Evolutionary conservation across 495 filamentous ascomycete species (phyloP), one percentile per base, ranked within the genome.

Genomic region (Aspergillus egyptiacus): DNA sequence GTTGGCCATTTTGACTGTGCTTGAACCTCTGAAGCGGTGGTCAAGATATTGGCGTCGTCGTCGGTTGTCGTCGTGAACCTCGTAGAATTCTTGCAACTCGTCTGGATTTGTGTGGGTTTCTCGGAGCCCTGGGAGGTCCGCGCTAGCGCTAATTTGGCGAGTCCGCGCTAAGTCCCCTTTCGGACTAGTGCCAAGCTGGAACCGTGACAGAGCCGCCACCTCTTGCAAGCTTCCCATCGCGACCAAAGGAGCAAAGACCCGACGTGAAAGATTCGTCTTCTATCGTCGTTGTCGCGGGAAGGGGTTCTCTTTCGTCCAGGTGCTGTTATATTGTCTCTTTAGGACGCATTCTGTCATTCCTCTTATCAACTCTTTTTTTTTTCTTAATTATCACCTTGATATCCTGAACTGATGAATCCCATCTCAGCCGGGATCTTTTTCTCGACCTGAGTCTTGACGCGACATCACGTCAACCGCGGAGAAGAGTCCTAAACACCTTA

Each of bases 1-100:
- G 67, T 79, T 81, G 64, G 74, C 61, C 82, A 85, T 86, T 69
- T 69, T 79, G 74, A 68, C 69, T 68, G 69, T 73, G 60, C 59
- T 70, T 71, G 67, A 66, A 65, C 62, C 65, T 72, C 55, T 60
- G 58, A 51, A 57, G 50, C 55, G 60, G 55, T 69, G 63, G 63
- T 71, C 68, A 71, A 66, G 65, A 62, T 63, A 55, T 62, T 54
- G 60, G 70, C 77, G 80, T 52, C 39, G 55, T 79, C 76, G 68
- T 79, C 76, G 75, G 68, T 76, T 75, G 76, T 78, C 63, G 71
- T 71, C 64, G 76, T 79, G 70, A 63, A 61, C 62, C 61, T 68
- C 62, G 60, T 62, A 63, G 66, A 75, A 68, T 70, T 70, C 62
- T 70, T 37, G 38, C 59, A 53, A 60, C n/a, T 58, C 57, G 51